Percentiles rank a stretch among this genome's conserved stretches.
Evolutionary conservation across 352 stramenopile genomes (phyloP).

Genomic region (Phytophthora ramorum): DNA sequence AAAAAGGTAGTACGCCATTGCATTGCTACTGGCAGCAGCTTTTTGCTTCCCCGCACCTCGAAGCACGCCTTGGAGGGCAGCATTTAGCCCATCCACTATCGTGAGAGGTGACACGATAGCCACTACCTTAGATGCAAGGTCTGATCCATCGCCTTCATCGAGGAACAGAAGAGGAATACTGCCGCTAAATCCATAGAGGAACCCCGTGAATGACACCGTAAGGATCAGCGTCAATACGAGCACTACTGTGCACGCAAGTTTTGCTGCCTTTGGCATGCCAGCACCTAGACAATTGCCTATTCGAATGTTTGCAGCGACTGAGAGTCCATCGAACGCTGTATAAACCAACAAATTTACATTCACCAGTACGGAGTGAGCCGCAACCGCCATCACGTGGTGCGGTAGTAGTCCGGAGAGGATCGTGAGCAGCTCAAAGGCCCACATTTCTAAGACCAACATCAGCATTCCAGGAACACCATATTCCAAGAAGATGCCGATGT

Average conservation of each 20-base stretch:
- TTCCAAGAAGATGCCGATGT: conserved; percentile 48
- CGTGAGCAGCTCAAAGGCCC: conserved; percentile 63
- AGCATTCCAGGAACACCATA: conserved; percentile 60
- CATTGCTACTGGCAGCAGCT: conserved; percentile 54
- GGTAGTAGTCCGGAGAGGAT: conserved; percentile 55
- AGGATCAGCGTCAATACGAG: conserved; percentile 38
- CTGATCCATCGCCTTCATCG: conserved; percentile 33
- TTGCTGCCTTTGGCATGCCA: conserved; percentile 41
- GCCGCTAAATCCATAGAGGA: conserved; percentile 28
- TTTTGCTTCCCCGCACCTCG: conserved; percentile 66
- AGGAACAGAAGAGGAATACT: conserved; percentile 48
- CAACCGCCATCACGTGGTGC: conserved; percentile 49
- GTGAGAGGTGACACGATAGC: conserved; percentile 46
- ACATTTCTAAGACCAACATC: conserved; percentile 67
- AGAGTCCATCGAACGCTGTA: conserved; percentile 62
- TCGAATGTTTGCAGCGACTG: conserved; percentile 61
- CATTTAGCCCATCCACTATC: not conserved
- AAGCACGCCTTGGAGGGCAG: not conserved
- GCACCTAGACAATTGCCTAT: conserved; percentile 61
- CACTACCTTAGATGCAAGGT: conserved; percentile 43
- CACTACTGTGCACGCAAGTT: conserved; percentile 39
- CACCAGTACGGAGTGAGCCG: conserved; percentile 60
- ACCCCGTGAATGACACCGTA: conserved; percentile 19
- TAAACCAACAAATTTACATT: conserved; percentile 66
- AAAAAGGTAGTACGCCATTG: conserved; percentile 71